Conservation (phyloP, 345 rosid species). For the Erodium maritimum region DNA sequence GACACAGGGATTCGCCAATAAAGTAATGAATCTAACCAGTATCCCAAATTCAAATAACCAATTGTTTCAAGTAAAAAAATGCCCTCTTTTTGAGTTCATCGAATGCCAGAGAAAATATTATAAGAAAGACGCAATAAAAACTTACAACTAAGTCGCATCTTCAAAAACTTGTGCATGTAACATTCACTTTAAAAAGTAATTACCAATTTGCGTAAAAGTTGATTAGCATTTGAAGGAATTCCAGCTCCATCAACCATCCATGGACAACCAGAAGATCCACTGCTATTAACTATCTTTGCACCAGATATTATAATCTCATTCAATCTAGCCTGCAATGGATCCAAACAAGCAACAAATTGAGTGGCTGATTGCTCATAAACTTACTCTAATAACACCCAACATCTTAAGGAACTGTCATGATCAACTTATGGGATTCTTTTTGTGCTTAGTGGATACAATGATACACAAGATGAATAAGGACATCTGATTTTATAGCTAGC, state of each 20-base stretch:
- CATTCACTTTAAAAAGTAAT: conserved; percentile 1
- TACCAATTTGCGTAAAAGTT: conserved; percentile 76
- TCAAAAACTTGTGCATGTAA: no score
- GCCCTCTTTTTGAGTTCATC: no score
- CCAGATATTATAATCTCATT: conserved; percentile 70
- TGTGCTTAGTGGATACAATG: not conserved
- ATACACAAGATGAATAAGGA: not conserved
- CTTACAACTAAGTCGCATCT: not conserved
- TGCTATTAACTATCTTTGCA: conserved; percentile 33
- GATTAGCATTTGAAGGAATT: conserved; percentile 64
- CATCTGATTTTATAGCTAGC: not conserved
- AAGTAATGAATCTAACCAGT: no score
- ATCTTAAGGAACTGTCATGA: no score
- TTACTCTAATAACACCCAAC: no score
- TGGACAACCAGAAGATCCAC: conserved; percentile 51
- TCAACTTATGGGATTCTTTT: not conserved
- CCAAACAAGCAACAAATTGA: conserved; percentile 1
- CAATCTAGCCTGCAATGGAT: conserved; percentile 50
- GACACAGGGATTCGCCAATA: no score
- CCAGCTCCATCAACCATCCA: conserved; percentile 99
- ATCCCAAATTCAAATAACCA: no score
- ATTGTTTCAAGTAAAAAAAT: no score
- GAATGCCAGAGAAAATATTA: no score
- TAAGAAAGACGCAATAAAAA: not conserved
- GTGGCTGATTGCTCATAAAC: not conserved